Base-by-base conservation (phyloP, 495 filamentous ascomycete genomes). In the Aspergillus nanangensis region DNA sequence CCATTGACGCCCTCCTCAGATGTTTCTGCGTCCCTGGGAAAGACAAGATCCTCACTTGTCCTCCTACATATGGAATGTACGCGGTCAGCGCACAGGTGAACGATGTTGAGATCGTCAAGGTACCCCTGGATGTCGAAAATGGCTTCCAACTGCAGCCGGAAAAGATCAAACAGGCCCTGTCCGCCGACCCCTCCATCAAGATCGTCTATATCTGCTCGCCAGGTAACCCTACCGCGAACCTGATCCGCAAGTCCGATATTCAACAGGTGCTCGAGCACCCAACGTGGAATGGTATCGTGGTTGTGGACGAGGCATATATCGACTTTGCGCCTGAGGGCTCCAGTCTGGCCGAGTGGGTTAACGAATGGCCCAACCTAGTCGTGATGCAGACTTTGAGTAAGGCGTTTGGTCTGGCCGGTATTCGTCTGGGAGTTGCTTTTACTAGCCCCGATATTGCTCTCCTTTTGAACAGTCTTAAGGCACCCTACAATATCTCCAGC, bases 51-150 rank as follows among this genome's bases (percentile, higher is more conserved):
- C 78, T 98, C 10, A 90, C 88, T 20, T 96, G 90, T 58, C 93
- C 93, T 17, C 93, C 94, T 0, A 98, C 93, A 0, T 98, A 98
- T 68, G 93, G 93, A 57, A 98, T 98, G 93, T 97, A 98, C 69
- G 75, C 80, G 18, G 93, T 97, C 14, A 93, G 87, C 38, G 93
- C 94, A 0, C 83, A 91, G 55, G 83, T 95, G 47, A 98, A 98
- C 69, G 94, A 97, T 56, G 68, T 98, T 19, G 77, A 77, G 13
- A 76, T 97, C 7, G 85, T 95, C 56, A 88, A 86, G 60, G 83
- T 96, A 14, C 87, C 89, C 2, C 70, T 97, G n/a, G 70, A 83
- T 50, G 65, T 65, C 5, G 39, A 59, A 21, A 71, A 77, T 25
- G 71, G 60, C 15, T 97, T 97, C 67, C 72, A 67, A 31, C 68